phyloP scores from a whole-genome alignment of 257 asterid species.

The Scutellaria barbata region DNA sequence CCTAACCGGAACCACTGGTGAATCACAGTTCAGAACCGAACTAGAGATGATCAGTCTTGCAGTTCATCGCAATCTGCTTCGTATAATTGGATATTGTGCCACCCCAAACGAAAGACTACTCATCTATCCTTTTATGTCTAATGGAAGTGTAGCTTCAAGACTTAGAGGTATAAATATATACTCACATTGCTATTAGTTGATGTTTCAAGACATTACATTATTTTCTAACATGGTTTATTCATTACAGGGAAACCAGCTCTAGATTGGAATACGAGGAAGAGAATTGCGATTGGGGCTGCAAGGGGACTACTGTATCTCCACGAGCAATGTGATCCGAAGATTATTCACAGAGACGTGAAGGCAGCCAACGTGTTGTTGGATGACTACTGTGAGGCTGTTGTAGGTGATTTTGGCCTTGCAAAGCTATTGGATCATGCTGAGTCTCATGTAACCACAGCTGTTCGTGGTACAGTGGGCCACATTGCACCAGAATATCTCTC shows the following conservation, averaged over 20 bases:
- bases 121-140: conserved; percentile 94
- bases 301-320: conserved; percentile 91
- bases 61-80: conserved; percentile 87
- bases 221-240: background rate
- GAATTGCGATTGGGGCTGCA: conserved; percentile 89
- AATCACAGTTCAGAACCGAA: conserved; percentile 81
- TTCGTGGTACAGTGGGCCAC: conserved; percentile 96
- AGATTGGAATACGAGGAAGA: conserved; percentile 87
- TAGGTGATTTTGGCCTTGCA: conserved; percentile 97
- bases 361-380: conserved; percentile 91
- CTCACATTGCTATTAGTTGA: background rate
- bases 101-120: conserved; percentile 73
- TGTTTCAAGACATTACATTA: conserved; percentile 31
- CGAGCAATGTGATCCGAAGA: conserved; percentile 98
- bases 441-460: conserved; percentile 98
- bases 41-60: conserved; percentile 90
- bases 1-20: conserved; percentile 77
- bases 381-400: conserved; percentile 81
- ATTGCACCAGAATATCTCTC: conserved; percentile 97
- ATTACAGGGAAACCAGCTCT: conserved; percentile 73
- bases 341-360: conserved; percentile 94
- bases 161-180: conserved; percentile 67
- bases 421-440: conserved; percentile 90
- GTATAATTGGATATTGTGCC: conserved; percentile 79
- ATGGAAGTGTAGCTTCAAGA: conserved; percentile 90